These are phyloP conservation scores for Boletus sp. DNA, from an alignment of 1,284 basidiomycete species.

Conservation along the genomic window DNA sequence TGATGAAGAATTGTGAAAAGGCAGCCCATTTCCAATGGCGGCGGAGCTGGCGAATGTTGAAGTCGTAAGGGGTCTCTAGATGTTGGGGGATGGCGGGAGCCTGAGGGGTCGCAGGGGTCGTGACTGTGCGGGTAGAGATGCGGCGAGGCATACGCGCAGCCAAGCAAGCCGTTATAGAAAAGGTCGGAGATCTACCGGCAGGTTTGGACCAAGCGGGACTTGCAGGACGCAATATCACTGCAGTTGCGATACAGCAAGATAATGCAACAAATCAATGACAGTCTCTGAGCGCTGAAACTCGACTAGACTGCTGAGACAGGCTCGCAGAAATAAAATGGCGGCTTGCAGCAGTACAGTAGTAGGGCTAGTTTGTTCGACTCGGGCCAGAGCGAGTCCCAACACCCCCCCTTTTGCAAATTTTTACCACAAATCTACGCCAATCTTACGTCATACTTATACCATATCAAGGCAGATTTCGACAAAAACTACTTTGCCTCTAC, in stretches of 20 bases:
- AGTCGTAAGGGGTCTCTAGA: constrained; percentile 35
- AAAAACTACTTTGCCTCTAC: constrained; percentile 17
- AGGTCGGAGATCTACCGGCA: constrained; percentile 36
- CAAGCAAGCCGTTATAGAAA: constrained; percentile 35
- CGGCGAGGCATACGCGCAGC: constrained; percentile 39
- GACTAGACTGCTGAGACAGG: constrained; percentile 11
- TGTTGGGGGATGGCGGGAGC: constrained; percentile 22
- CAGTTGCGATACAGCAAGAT: constrained; percentile 22
- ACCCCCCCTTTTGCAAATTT: constrained; percentile 12
- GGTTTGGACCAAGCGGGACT: constrained; percentile 22
- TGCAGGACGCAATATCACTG: constrained; percentile 17
- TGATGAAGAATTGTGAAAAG: constrained; percentile 77
- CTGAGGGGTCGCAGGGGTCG: constrained; percentile 27
- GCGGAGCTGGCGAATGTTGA: constrained; percentile 46
- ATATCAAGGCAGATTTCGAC: constrained; percentile 15
- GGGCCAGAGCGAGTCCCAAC: not conserved
- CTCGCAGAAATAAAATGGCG: constrained; percentile 13
- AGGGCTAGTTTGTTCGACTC: no score
- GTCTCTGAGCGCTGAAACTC: constrained; percentile 7
- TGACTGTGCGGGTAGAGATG: constrained; percentile 28
- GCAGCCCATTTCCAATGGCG: constrained; percentile 82
- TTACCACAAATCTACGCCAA: constrained; percentile 14
- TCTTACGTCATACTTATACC: constrained; percentile 24
- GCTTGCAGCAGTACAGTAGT: constrained; percentile 4
- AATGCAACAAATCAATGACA: constrained; percentile 21